Base-by-base conservation (phyloP, 2,329 filamentous ascomycete species). In the Tolypocladium tundrense region DNA sequence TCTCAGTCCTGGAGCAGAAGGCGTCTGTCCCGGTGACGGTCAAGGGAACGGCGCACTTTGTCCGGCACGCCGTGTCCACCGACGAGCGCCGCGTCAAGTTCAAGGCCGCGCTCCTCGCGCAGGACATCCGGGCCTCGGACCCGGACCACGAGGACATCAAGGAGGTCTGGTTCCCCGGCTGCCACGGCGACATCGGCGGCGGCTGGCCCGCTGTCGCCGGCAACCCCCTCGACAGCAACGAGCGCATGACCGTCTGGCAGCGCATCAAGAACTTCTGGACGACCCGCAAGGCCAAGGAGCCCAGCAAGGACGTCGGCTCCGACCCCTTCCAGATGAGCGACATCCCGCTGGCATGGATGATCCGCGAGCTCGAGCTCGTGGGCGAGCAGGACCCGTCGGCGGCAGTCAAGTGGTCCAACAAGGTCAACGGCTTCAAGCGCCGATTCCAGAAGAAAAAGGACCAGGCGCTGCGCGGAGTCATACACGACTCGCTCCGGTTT, bases 21-120 rank as follows among this genome's bases (percentile, higher is more conserved):
- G 68, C 71, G 31, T 71, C 67, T n/a, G 65, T 72, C 33, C 75
- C 74, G 5, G 69, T 72, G 1, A 67, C 72, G 0, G 71, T 73
- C 0, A 65, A 64, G 33, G 70, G 77, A 2, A 75, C 77, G 3
- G 78, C 79, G 1, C 63, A 69, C 7, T 73, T 74, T 54, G 74
- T 82, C 35, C 74, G 80, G 1, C 80, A 83, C 57, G 80, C 80
- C 1, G 77, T 82, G 3, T 75, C 78, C 5, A 72, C 81, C 14
- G 78, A 82, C 60, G 80, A 83, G 64, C 73, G 79, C 1, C 76
- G 80, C 7, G 75, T 80, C 59, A 82, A 83, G 65, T 83, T 82
- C 71, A 80, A 79, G 64, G 72, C 78, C 0, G 78, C 77, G 0
- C 69, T 82, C 1, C 69, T 81, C 4, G 69, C 72, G 0, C 74